phyloP scores from a whole-genome alignment of 2,329 filamentous ascomycete genomes.

The Gnomoniopsis smithogilvyi region DNA sequence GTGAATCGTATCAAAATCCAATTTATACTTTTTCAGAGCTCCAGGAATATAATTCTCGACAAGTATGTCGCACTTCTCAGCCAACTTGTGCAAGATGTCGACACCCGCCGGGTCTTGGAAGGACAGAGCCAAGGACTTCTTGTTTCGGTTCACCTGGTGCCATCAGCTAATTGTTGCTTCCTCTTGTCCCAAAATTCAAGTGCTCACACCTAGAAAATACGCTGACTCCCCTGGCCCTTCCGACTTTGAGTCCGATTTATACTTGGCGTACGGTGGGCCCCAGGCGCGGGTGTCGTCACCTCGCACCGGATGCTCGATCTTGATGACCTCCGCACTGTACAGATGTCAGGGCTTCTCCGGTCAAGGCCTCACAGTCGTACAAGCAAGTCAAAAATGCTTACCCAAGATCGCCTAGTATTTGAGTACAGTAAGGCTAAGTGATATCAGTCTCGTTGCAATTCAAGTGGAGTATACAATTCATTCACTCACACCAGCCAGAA shows the following conservation, averaged over 20 bases:
- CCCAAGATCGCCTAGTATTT: conserved; percentile 95
- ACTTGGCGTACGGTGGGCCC: conserved; percentile 90
- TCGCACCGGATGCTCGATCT: conserved; percentile 87
- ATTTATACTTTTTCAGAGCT: conserved; percentile 80
- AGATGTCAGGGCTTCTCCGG: conserved; percentile 24
- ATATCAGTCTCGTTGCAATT: background rate
- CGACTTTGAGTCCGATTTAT: conserved; percentile 56
- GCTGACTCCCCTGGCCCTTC: conserved; percentile 85
- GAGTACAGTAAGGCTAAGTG: conserved; percentile 86
- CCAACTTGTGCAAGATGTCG: conserved; percentile 81
- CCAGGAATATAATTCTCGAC: conserved; percentile 97
- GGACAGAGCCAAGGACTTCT: conserved; percentile 87
- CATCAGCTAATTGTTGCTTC: conserved; percentile 3
- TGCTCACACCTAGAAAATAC: conserved; percentile 80
- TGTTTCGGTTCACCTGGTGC: conserved; percentile 86
- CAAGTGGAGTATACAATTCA: background rate
- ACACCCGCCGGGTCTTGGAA: conserved; percentile 85
- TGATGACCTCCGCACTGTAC: conserved; percentile 87
- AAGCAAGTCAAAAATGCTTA: conserved; percentile 43
- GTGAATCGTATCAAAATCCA: conserved; percentile 81
- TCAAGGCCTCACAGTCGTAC: conserved; percentile 21
- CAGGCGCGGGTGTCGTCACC: conserved; percentile 95
- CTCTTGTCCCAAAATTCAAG: background rate
- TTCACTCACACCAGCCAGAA: conserved; percentile 79
- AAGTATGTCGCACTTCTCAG: conserved; percentile 81